These are phyloP conservation scores for Adansonia gregorii DNA, from an alignment of 441 rosid genomes.

Conservation along the genomic window DNA sequence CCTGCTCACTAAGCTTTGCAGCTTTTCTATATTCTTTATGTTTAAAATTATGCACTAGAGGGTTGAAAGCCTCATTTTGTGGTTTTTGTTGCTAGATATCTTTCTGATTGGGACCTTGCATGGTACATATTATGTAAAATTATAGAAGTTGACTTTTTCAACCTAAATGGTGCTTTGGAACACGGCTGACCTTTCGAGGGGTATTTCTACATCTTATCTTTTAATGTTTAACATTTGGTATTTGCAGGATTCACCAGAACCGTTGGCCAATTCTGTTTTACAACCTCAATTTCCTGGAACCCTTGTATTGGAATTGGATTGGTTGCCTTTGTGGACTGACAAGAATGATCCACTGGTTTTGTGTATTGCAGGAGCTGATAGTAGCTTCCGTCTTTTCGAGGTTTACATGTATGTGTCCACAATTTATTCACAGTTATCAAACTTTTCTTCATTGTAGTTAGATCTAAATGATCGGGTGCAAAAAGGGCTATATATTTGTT, in stretches of 20 bases:
- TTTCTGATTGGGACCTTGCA: conserved; percentile 7
- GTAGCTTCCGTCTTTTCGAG: conserved; percentile 93
- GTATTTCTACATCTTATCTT: conserved; percentile 23
- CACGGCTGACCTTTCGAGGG: conserved; percentile 15
- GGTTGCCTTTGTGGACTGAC: conserved; percentile 86
- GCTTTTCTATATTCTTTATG: background rate
- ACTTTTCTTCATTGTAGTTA: conserved; percentile 6
- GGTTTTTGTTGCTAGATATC: conserved; percentile 1
- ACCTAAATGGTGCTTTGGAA: conserved; percentile 28
- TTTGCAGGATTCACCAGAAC: conserved; percentile 90
- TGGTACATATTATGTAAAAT: background rate
- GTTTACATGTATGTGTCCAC: conserved; percentile 67
- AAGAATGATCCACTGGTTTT: conserved; percentile 84
- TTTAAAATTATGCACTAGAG: conserved; percentile 4
- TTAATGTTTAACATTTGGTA: conserved; percentile 28
- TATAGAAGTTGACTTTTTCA: background rate
- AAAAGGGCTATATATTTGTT: background rate
- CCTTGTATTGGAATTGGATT: conserved; percentile 94
- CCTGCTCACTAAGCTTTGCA: background rate
- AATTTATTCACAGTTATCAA: background rate
- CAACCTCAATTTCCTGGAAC: conserved; percentile 97
- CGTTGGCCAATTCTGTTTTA: conserved; percentile 90
- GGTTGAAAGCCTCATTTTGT: conserved; percentile 3
- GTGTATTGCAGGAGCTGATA: conserved; percentile 98
- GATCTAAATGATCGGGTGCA: background rate